These are phyloP conservation scores for Citrullus amarus DNA, from an alignment of 306 rosid species.

Conservation along the genomic window DNA sequence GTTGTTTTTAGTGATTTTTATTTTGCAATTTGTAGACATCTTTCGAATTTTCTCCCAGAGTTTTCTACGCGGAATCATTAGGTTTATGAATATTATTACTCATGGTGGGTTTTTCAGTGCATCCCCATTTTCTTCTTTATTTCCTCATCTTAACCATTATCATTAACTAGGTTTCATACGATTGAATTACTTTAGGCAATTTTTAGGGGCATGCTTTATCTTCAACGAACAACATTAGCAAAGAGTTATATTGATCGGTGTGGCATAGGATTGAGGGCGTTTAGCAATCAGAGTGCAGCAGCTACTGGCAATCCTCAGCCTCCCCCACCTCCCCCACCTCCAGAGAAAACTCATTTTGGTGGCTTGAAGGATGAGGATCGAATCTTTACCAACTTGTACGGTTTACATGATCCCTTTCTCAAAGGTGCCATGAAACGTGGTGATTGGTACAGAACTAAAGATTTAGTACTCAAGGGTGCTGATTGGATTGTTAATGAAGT, in stretches of 20 bases:
- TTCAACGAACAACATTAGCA: slow-evolving; percentile 42
- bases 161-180: background rate
- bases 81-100: background rate
- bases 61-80: background rate
- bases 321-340: slow-evolving; percentile 77
- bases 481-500: slow-evolving; percentile 99
- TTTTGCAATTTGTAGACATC: background rate
- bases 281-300: slow-evolving; percentile 71
- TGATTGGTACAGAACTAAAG: slow-evolving; percentile 89
- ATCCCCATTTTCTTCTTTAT: background rate
- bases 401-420: slow-evolving; percentile 87
- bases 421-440: slow-evolving; percentile 98
- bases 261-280: slow-evolving; percentile 45
- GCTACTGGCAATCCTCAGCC: slow-evolving; percentile 58
- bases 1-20: background rate
- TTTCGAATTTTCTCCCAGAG: background rate
- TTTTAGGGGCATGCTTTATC: slow-evolving; percentile 56
- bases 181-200: slow-evolving; percentile 33
- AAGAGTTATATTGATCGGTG: slow-evolving; percentile 25
- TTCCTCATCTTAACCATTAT: background rate
- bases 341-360: slow-evolving; percentile 94
- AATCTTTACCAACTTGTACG: slow-evolving; percentile 88
- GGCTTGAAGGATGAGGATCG: slow-evolving; percentile 96
- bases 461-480: slow-evolving; percentile 76
- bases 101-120: background rate